These are phyloP conservation scores for Myriosclerotinia curreyana DNA, from an alignment of 2,329 filamentous ascomycete species.

Conservation along the genomic window DNA sequence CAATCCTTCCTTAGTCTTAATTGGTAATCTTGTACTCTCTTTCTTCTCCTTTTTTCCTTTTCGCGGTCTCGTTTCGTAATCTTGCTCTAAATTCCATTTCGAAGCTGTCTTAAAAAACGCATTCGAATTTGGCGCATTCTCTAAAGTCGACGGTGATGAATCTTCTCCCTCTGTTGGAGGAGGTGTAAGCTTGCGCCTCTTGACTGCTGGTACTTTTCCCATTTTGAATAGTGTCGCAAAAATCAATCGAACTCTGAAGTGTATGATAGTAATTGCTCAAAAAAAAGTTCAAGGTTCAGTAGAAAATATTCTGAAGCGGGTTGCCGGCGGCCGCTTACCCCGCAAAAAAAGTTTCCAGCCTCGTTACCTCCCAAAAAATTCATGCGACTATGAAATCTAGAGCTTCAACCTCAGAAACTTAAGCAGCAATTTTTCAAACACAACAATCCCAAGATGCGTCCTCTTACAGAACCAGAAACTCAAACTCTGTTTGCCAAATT, in stretches of 20 bases:
- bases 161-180: constrained; percentile 48
- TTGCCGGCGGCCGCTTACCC: constrained; percentile 3
- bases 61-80: constrained; percentile 77
- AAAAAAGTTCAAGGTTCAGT: constrained; percentile 17
- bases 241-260: constrained; percentile 11
- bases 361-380: constrained; percentile 30
- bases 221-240: constrained; percentile 28
- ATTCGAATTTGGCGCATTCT: constrained; percentile 33
- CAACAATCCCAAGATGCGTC: constrained; percentile 57
- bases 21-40: constrained; percentile 74
- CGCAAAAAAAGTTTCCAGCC: constrained; percentile 16
- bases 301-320: constrained; percentile 29
- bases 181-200: constrained; percentile 58
- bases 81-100: constrained; percentile 87
- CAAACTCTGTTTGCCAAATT: constrained; percentile 87
- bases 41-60: constrained; percentile 69
- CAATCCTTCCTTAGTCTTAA: constrained; percentile 78
- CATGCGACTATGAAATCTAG: constrained; percentile 25
- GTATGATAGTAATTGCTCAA: constrained; percentile 20
- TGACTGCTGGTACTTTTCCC: constrained; percentile 42
- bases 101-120: constrained; percentile 69
- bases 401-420: constrained; percentile 10
- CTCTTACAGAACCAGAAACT: constrained; percentile 75
- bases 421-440: constrained; percentile 16
- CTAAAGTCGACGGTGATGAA: constrained; percentile 37